These are phyloP conservation scores for Wickerhamomyces silvicola DNA, from an alignment of 805 yeast species.

Conservation along the genomic window DNA sequence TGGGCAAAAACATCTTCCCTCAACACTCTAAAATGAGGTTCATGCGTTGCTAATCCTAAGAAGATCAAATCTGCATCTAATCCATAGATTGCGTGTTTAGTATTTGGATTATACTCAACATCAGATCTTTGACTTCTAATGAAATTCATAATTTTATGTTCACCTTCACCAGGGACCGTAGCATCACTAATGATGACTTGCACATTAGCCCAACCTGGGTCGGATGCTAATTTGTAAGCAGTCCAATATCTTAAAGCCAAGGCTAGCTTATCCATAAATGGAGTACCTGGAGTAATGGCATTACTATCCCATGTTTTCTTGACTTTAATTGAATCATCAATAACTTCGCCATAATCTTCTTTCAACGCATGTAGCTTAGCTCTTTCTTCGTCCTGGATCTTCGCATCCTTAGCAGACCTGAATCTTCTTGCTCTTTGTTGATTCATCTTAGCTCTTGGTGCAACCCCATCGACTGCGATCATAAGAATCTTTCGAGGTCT, in stretches of 20 bases:
- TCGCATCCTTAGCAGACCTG: slow-evolving; percentile 86
- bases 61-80: slow-evolving; percentile 96
- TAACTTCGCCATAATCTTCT: slow-evolving; percentile 46
- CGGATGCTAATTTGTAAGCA: slow-evolving; percentile 77
- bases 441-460: slow-evolving; percentile 97
- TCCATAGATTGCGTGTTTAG: slow-evolving; percentile 95
- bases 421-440: slow-evolving; percentile 94
- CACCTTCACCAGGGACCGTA: slow-evolving; percentile 99
- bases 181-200: slow-evolving; percentile 93
- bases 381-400: slow-evolving; percentile 65
- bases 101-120: slow-evolving; percentile 84
- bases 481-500: slow-evolving; percentile 87
- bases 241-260: slow-evolving; percentile 84
- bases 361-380: slow-evolving; percentile 34
- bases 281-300: slow-evolving; percentile 98
- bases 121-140: slow-evolving; percentile 85
- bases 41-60: slow-evolving; percentile 94
- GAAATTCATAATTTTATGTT: slow-evolving; percentile 95
- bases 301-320: slow-evolving; percentile 91
- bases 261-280: slow-evolving; percentile 91
- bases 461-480: slow-evolving; percentile 99
- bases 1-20: slow-evolving; percentile 96
- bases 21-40: slow-evolving; percentile 88
- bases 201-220: slow-evolving; percentile 88
- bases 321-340: slow-evolving; percentile 68